Evolutionary conservation across 257 asterid species (phyloP).

Genomic region (Salvia miltiorrhiza): DNA sequence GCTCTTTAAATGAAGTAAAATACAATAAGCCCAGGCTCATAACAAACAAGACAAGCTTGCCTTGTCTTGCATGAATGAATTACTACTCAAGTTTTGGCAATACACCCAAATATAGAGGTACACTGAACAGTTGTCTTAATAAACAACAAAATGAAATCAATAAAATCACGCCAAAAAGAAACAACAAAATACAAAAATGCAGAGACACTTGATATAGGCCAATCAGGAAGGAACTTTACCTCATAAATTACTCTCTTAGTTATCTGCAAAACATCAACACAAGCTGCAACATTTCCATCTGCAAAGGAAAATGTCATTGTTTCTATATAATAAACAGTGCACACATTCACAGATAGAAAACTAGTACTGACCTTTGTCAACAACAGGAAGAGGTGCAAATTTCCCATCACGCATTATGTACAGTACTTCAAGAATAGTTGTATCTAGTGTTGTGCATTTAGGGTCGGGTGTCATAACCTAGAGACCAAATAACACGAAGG

Average conservation of each 20-base stretch:
- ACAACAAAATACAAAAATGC: not conserved
- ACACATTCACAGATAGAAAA: not conserved
- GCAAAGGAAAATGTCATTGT: constrained; percentile 26
- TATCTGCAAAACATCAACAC: constrained; percentile 90
- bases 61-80: too few relatives aligned
- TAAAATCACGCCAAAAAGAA: not conserved
- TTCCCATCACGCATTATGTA: constrained; percentile 93
- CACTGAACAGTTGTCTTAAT: not conserved
- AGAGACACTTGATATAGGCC: constrained; percentile 14
- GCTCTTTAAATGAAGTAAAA: too few relatives aligned
- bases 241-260: constrained; percentile 86
- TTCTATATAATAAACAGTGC: not conserved
- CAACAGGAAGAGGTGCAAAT: constrained; percentile 87
- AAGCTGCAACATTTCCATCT: constrained; percentile 79
- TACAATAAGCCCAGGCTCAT: too few relatives aligned
- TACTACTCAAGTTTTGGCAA: too few relatives aligned
- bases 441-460: constrained; percentile 77
- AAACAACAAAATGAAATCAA: not conserved
- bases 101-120: too few relatives aligned
- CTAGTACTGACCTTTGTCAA: constrained; percentile 67
- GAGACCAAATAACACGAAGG: constrained; percentile 19
- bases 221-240: constrained; percentile 48
- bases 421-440: constrained; percentile 86
- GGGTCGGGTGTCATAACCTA: constrained; percentile 95
- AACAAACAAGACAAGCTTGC: too few relatives aligned